phyloP scores from a whole-genome alignment of 2,329 filamentous ascomycete genomes.

The Colletotrichum lupini region DNA sequence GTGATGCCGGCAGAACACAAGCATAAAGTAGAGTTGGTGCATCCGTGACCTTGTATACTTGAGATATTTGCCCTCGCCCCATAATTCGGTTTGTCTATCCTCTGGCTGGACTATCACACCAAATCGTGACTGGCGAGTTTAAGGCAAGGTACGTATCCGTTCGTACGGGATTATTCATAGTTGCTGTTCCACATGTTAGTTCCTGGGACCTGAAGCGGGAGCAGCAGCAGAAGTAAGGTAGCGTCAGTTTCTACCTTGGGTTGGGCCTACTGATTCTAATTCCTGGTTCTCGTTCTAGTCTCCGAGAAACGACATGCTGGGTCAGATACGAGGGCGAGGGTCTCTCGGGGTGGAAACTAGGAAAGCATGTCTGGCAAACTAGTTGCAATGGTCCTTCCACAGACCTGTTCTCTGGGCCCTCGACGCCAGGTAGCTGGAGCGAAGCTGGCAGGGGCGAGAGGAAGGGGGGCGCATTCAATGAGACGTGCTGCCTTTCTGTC shows the following conservation, averaged over 20 bases:
- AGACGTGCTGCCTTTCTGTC: slow-evolving; percentile 9
- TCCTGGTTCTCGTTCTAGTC: not conserved
- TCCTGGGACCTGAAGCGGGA: not conserved
- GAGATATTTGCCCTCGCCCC: not conserved
- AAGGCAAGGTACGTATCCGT: not conserved
- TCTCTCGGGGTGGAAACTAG: not conserved
- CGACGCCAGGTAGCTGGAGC: slow-evolving; percentile 32
- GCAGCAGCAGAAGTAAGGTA: not conserved
- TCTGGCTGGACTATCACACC: not conserved
- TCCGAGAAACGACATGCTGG: not conserved
- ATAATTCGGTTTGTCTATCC: not conserved
- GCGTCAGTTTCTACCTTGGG: not conserved
- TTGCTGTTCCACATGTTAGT: not conserved
- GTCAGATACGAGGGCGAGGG: slow-evolving; percentile 1
- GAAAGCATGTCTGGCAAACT: not conserved
- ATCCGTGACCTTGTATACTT: slow-evolving; percentile 13
- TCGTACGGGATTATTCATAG: not conserved
- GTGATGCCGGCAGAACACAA: slow-evolving; percentile 22
- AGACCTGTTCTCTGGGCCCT: slow-evolving; percentile 25
- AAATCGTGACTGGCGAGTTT: not conserved
- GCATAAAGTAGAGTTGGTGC: slow-evolving; percentile 32
- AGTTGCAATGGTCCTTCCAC: slow-evolving; percentile 16
- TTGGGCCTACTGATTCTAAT: not conserved
- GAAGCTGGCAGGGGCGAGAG: not conserved
- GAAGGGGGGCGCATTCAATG: not conserved